Percentiles rank a stretch among this genome's conserved stretches.
Evolutionary conservation across 768 basidiomycete species (phyloP).

Genomic region (Sarcodon aspratus): DNA sequence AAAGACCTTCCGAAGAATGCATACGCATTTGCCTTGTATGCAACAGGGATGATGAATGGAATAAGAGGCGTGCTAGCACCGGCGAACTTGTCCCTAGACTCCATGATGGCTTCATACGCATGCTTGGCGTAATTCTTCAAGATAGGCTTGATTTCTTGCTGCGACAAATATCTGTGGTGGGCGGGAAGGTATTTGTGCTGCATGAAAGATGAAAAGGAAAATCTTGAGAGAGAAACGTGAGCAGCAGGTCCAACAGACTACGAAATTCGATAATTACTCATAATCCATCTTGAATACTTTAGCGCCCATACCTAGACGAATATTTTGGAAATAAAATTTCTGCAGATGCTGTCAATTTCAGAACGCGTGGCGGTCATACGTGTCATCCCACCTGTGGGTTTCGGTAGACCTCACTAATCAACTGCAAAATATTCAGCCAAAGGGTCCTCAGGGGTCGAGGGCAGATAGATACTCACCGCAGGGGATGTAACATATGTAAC

Average conservation of each 20-base stretch:
- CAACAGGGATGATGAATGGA: slow-evolving; percentile 7
- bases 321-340: slow-evolving; percentile 8
- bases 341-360: not conserved
- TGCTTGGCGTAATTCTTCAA: slow-evolving; percentile 3
- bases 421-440: not conserved
- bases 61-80: slow-evolving; percentile 1
- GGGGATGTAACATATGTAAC: slow-evolving; percentile 13
- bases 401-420: not conserved
- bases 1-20: slow-evolving; percentile 12
- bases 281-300: slow-evolving; percentile 7
- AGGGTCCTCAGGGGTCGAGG: too few relatives aligned
- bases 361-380: not conserved
- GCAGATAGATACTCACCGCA: slow-evolving; percentile 1
- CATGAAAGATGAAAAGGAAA: slow-evolving; percentile 2
- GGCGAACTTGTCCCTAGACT: slow-evolving; percentile 1
- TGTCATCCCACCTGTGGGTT: not conserved
- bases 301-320: slow-evolving; percentile 7
- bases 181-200: slow-evolving; percentile 4
- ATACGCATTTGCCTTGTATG: slow-evolving; percentile 8
- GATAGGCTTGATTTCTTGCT: slow-evolving; percentile 4
- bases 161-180: slow-evolving; percentile 7
- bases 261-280: not conserved
- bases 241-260: not conserved
- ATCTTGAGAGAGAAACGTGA: not conserved
- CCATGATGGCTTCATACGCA: slow-evolving; percentile 3